These are phyloP conservation scores for Naematelia aurantialba DNA, from an alignment of 768 basidiomycete species.

Conservation along the genomic window DNA sequence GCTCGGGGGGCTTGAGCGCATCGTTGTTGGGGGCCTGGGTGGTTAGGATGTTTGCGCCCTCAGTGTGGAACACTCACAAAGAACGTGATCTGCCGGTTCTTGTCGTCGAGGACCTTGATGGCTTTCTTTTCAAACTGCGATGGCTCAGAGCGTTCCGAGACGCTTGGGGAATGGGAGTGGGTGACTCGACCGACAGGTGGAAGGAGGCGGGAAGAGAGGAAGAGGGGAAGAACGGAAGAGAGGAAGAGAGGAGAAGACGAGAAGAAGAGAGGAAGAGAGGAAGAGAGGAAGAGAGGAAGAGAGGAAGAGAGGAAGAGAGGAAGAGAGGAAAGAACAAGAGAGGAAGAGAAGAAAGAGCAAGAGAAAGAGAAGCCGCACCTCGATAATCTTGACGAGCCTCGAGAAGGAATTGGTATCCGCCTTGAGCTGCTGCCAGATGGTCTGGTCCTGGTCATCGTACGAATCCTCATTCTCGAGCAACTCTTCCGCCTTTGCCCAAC, in stretches of 20 bases:
- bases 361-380: no score
- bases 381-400: constrained; percentile 44
- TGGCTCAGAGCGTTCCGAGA: not conserved
- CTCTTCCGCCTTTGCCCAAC: constrained; percentile 34
- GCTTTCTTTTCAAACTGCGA: constrained; percentile 35
- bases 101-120: constrained; percentile 43
- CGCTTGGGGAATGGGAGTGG: no score
- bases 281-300: no score
- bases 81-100: constrained; percentile 45
- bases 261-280: not conserved
- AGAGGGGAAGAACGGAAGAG: not conserved
- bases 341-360: not conserved
- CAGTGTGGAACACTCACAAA: constrained; percentile 35
- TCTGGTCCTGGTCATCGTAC: constrained; percentile 31
- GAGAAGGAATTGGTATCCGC: constrained; percentile 43
- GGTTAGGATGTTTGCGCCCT: not conserved
- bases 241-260: not conserved
- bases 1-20: constrained; percentile 43
- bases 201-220: no score
- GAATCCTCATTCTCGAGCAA: constrained; percentile 20
- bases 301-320: not conserved
- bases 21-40: constrained; percentile 43
- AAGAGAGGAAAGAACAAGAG: constrained; percentile 1
- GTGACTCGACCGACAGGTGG: no score
- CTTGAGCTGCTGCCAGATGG: constrained; percentile 49